Percentiles rank a stretch among this genome's conserved stretches.
Evolutionary conservation across 495 filamentous ascomycete species (phyloP).

Genomic region (Aspergillus sclerotioniger): DNA sequence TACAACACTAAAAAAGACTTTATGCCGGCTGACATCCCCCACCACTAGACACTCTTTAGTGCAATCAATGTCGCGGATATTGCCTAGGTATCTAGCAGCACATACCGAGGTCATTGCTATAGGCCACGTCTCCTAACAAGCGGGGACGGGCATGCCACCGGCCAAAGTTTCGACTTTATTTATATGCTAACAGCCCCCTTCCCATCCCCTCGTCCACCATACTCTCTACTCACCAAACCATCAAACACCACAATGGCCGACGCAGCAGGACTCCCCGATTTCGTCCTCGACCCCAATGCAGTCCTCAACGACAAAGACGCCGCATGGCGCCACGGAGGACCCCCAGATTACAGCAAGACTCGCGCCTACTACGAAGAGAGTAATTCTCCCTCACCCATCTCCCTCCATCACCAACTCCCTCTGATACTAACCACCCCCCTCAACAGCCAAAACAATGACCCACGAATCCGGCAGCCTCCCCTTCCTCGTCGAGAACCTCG

Average conservation of each 20-base stretch:
- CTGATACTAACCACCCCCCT: constrained; percentile 5
- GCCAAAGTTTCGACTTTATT: not conserved
- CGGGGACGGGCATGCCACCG: not conserved
- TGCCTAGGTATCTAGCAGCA: too few species aligned
- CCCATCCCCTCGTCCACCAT: not conserved
- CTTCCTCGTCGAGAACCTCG: constrained; percentile 62
- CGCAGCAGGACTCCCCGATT: constrained; percentile 49
- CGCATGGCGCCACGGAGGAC: constrained; percentile 56
- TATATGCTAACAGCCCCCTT: not conserved
- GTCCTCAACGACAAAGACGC: constrained; percentile 52
- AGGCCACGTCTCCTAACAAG: not conserved
- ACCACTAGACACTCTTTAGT: not conserved
- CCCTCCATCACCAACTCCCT: not conserved
- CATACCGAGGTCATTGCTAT: not conserved
- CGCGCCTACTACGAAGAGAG: constrained; percentile 49
- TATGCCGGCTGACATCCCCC: not conserved
- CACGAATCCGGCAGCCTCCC: constrained; percentile 57
- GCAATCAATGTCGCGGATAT: not conserved
- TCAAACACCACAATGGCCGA: constrained; percentile 5
- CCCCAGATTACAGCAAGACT: constrained; percentile 62
- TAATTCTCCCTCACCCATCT: constrained; percentile 28
- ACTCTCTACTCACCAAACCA: not conserved
- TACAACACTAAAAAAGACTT: not conserved
- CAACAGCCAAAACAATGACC: constrained; percentile 54
- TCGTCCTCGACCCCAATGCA: constrained; percentile 57